Base-by-base conservation (phyloP, 768 basidiomycete species). In the Phallus indusiatus region DNA sequence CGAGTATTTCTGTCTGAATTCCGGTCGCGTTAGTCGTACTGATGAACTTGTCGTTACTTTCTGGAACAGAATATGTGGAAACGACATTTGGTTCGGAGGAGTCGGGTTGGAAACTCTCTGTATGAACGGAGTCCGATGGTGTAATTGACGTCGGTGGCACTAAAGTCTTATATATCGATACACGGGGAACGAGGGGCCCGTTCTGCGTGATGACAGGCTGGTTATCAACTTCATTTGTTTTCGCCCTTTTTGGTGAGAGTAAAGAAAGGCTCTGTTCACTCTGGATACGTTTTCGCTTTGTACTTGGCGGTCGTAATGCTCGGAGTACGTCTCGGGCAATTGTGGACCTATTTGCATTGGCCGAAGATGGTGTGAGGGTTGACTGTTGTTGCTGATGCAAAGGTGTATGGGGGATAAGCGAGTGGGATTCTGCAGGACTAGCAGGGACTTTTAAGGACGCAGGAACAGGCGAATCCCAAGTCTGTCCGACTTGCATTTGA, bases 241-340 rank as follows among this genome's bases (percentile, higher is more conserved):
- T 12, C 16, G 11, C 18, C 11, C 20, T 51, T 12, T 22, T 22
- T 22, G 50, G 18, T 14, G 18, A 14, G 16, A 18, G 4, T 4
- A 51, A 14, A 14, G 21, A 16, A 14, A 5, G 37, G n/a, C 37
- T 8, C 34, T 20, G 16, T 48, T 28, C 46, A 47, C 47, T 56
- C 47, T 33, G 28, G 20, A 35, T 20, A 24, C 57, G 36, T 21
- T 59, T 59, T 18, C 57, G 50, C 49, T 59, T 59, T 1, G 49
- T 35, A 21, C 57, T 59, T 1, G 57, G 34, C 33, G 48, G 57
- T 42, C n/a, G 57, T 20, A 59, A 51, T 2, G 57, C 57, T 20
- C 57, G 20, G 4, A 59, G n/a, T 1, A 59, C 35, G 17, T 59
- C 57, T 8, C 47, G 48, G 3, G 57, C 57, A 18, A 59, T 37